Percentiles rank a stretch among this genome's conserved stretches.
Evolutionary conservation across 805 yeast genomes (phyloP).

Genomic region (Nematodospora valgi): DNA sequence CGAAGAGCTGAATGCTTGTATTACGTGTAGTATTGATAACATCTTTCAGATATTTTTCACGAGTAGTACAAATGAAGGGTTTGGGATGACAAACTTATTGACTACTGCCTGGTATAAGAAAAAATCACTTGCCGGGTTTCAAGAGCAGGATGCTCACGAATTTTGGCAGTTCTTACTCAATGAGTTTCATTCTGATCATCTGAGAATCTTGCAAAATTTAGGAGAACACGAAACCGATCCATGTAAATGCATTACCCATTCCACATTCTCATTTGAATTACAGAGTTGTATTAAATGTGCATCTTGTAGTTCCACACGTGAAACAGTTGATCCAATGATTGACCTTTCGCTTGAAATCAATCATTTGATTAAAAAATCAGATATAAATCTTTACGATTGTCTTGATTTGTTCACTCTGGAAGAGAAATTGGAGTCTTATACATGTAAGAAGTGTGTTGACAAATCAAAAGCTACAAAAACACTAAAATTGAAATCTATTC

Average conservation of each 20-base stretch:
- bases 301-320: constrained; percentile 60
- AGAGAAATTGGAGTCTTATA: constrained; percentile 69
- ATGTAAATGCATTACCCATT: constrained; percentile 81
- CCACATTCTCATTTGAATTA: constrained; percentile 77
- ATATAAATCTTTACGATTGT: constrained; percentile 54
- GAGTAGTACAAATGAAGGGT: constrained; percentile 57
- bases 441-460: constrained; percentile 63
- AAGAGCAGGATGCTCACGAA: constrained; percentile 98
- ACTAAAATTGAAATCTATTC: constrained; percentile 62
- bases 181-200: constrained; percentile 59
- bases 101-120: constrained; percentile 87
- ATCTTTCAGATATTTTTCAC: constrained; percentile 76
- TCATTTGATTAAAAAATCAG: constrained; percentile 24
- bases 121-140: constrained; percentile 85
- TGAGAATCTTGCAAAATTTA: constrained; percentile 14
- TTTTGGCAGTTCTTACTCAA: constrained; percentile 90
- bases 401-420: constrained; percentile 70
- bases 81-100: constrained; percentile 76
- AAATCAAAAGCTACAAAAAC: constrained; percentile 66
- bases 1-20: constrained; percentile 47
- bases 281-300: constrained; percentile 77
- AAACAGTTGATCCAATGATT: constrained; percentile 81
- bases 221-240: constrained; percentile 4
- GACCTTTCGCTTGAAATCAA: constrained; percentile 80
- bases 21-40: constrained; percentile 82